These are phyloP conservation scores for Thalassiosira ordinaria DNA, from an alignment of 352 stramenopile species.

Conservation along the genomic window DNA sequence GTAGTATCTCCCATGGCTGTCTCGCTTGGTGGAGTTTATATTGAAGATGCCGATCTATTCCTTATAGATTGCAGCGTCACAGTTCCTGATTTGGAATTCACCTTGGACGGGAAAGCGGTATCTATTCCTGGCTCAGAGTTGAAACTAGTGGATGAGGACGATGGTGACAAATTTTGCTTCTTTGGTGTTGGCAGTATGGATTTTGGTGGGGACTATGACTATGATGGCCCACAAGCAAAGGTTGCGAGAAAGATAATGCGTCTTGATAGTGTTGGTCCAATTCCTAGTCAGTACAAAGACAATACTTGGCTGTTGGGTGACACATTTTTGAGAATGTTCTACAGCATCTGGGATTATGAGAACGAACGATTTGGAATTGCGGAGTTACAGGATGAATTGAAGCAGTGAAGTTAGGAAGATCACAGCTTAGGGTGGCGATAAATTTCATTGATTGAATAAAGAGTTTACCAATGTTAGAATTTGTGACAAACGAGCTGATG, in stretches of 20 bases:
- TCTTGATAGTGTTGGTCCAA: background rate
- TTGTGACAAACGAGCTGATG: too few relatives aligned
- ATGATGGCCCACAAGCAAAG: constrained; percentile 7
- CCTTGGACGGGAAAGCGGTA: constrained; percentile 91
- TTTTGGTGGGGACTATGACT: constrained; percentile 18
- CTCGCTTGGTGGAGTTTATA: constrained; percentile 86
- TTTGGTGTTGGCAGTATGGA: constrained; percentile 30
- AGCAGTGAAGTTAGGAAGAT: too few relatives aligned
- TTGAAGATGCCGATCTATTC: constrained; percentile 92
- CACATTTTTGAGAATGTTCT: constrained; percentile 43
- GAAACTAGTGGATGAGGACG: constrained; percentile 91
- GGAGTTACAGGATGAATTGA: too few relatives aligned
- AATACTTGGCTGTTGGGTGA: constrained; percentile 50
- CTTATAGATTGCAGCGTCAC: constrained; percentile 91
- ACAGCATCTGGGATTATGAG: constrained; percentile 47
- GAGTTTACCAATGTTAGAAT: too few relatives aligned
- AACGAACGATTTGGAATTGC: constrained; percentile 49
- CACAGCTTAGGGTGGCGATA: too few relatives aligned
- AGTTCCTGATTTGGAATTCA: constrained; percentile 93
- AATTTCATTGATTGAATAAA: too few relatives aligned
- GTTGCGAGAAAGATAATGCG: constrained; percentile 15
- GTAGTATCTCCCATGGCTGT: constrained; percentile 89
- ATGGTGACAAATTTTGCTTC: constrained; percentile 42
- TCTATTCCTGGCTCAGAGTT: constrained; percentile 90
- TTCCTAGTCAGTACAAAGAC: background rate